Evolutionary conservation across 73 alveolate species (phyloP), one percentile per base, ranked within the genome.

Genomic region (Paramecium biaurelia): DNA sequence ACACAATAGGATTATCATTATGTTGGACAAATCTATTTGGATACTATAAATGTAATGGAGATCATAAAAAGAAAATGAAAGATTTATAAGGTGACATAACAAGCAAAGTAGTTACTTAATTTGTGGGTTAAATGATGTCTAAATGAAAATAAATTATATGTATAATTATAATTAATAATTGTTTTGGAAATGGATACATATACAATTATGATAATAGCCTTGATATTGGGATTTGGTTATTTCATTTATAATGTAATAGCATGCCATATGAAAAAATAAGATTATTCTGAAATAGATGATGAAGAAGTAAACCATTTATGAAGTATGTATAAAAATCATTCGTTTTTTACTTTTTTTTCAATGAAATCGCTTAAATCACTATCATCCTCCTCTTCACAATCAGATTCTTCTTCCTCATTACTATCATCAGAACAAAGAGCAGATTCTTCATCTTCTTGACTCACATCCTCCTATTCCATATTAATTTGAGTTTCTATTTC

Each of bases 41-140:
- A 74, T 74, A 30, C 24, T 74, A 74, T 14, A 74, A 74, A 74
- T 74, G 87, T 10, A 74, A 24, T 30, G 87, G 87, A 34, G 59
- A 74, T 30, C 87, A 74, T 15, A 32, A 74, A 38, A 20, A 32
- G 41, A 74, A 74, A 20, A 37, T 74, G 87, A 38, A 74, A 38
- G 32, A 74, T 30, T 32, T 74, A 41, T 15, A 74, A 38, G 47
- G 24, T 0, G 87, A 74, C 18, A 24, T 67, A 4, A 32, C 84
- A 53, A 53, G 9, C 14, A 53, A 53, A 7, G 68, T 18, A 18
- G 68, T 53, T 53, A 53, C 68, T 53, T 18, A 53, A 18, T 53
- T 53, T 53, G 68, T 53, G 6, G 68, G 68, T 15, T 53, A 53
- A 53, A 53, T 53, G 68, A 53, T 53, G 30, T 53, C 68, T 18